phyloP scores from a whole-genome alignment of 1,284 basidiomycete species.

The Grifola frondosa region DNA sequence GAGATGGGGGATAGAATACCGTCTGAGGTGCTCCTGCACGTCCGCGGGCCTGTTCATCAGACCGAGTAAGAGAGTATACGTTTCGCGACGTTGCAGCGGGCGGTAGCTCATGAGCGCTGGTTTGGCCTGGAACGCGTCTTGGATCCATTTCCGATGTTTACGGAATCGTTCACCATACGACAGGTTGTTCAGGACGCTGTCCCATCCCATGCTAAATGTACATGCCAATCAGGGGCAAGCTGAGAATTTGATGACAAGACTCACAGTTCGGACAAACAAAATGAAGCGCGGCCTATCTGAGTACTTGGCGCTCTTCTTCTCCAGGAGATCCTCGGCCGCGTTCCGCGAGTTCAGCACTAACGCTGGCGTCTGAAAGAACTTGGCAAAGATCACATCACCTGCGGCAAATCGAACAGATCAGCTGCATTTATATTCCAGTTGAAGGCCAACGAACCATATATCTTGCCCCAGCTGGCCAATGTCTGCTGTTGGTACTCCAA shows the following conservation, averaged over 20 bases:
- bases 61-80: slow-evolving; percentile 24
- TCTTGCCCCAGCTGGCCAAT: slow-evolving; percentile 35
- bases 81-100: slow-evolving; percentile 26
- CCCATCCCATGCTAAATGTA: slow-evolving; percentile 27
- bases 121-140: slow-evolving; percentile 27
- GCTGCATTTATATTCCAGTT: slow-evolving; percentile 8
- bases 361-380: slow-evolving; percentile 31
- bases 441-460: slow-evolving; percentile 24
- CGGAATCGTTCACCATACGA: slow-evolving; percentile 30
- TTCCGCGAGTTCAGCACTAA: slow-evolving; percentile 34
- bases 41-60: slow-evolving; percentile 22
- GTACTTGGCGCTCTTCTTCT: slow-evolving; percentile 51
- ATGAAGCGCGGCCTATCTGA: slow-evolving; percentile 40
- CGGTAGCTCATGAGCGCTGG: slow-evolving; percentile 21
- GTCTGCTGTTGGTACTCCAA: slow-evolving; percentile 36
- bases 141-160: slow-evolving; percentile 30
- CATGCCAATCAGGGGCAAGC: slow-evolving; percentile 26
- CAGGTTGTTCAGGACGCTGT: slow-evolving; percentile 25
- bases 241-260: slow-evolving; percentile 35
- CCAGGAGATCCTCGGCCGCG: slow-evolving; percentile 52
- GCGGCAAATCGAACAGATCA: slow-evolving; percentile 8
- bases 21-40: slow-evolving; percentile 25
- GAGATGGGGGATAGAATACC: slow-evolving; percentile 19
- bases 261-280: slow-evolving; percentile 27
- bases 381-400: slow-evolving; percentile 38